These are phyloP conservation scores for Akanthomyces lecanii DNA, from an alignment of 2,329 filamentous ascomycete genomes.

Conservation along the genomic window DNA sequence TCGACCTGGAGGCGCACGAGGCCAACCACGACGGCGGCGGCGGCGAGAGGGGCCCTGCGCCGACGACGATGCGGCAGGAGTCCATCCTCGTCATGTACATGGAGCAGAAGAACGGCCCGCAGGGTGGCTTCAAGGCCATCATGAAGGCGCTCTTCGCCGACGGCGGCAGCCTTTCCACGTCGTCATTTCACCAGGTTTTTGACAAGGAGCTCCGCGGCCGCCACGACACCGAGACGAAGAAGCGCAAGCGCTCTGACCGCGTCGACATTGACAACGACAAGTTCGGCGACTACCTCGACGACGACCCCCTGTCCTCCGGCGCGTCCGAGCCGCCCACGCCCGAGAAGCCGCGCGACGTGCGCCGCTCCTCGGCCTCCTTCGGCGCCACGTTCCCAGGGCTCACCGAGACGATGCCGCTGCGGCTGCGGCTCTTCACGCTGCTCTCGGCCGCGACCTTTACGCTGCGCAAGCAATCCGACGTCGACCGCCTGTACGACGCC, in stretches of 20 bases:
- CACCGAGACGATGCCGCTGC: conserved; percentile 55
- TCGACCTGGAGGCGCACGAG: conserved; percentile 37
- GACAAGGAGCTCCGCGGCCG: conserved; percentile 52
- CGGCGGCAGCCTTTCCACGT: conserved; percentile 49
- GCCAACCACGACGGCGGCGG: conserved; percentile 6
- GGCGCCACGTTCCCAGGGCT: conserved; percentile 27
- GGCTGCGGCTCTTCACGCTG: conserved; percentile 59
- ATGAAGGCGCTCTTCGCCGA: conserved; percentile 65
- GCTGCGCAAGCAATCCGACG: conserved; percentile 38
- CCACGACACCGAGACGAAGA: conserved; percentile 36
- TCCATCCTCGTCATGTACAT: conserved; percentile 62
- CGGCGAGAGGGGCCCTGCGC: conserved; percentile 24
- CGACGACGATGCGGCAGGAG: conserved; percentile 37
- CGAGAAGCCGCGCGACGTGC: conserved; percentile 31
- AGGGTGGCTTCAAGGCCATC: conserved; percentile 48
- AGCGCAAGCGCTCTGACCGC: conserved; percentile 44
- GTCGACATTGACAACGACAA: conserved; percentile 57
- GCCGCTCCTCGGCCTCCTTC: conserved; percentile 20
- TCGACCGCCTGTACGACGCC: conserved; percentile 55
- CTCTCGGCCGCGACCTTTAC: conserved; percentile 45
- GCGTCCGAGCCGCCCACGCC: conserved; percentile 44
- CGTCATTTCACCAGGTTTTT: conserved; percentile 63
- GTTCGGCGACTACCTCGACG: conserved; percentile 57
- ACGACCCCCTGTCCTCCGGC: conserved; percentile 48
- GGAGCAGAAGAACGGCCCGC: conserved; percentile 40